phyloP scores from a whole-genome alignment of 345 rosid genomes.

The Mallotus nudiflorus region DNA sequence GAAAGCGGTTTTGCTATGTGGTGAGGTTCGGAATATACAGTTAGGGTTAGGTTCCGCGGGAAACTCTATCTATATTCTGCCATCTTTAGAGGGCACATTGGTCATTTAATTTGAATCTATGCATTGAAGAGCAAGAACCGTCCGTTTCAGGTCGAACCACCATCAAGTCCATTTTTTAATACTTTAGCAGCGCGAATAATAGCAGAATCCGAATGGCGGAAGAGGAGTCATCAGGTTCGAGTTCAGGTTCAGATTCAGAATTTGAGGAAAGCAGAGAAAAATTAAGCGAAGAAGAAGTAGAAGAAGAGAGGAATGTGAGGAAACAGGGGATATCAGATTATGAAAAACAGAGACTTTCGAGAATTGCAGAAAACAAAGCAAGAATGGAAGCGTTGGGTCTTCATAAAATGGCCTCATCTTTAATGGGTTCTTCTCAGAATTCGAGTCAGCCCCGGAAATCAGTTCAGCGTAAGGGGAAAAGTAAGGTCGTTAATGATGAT shows the following conservation, averaged over 20 bases:
- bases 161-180: too few relatives aligned
- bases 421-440: slow-evolving; percentile 38
- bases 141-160: too few relatives aligned
- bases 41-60: too few relatives aligned
- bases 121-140: too few relatives aligned
- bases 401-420: slow-evolving; percentile 49
- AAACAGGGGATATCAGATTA: slow-evolving; percentile 46
- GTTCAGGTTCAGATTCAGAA: slow-evolving; percentile 8
- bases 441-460: slow-evolving; percentile 10
- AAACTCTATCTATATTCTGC: too few relatives aligned
- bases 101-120: too few relatives aligned
- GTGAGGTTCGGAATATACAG: too few relatives aligned
- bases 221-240: slow-evolving; percentile 1
- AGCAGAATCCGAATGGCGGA: slow-evolving; percentile 27
- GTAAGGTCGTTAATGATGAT: slow-evolving; percentile 51
- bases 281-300: slow-evolving; percentile 32
- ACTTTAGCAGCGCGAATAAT: too few relatives aligned
- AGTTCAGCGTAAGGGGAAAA: slow-evolving; percentile 39
- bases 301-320: slow-evolving; percentile 20
- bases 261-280: slow-evolving; percentile 27
- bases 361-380: slow-evolving; percentile 78
- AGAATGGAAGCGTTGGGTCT: slow-evolving; percentile 85
- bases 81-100: too few relatives aligned
- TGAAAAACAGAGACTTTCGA: slow-evolving; percentile 66
- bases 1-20: not conserved